These are phyloP conservation scores for Melanogaster broomeanus DNA, from an alignment of 768 basidiomycete species.

Conservation along the genomic window DNA sequence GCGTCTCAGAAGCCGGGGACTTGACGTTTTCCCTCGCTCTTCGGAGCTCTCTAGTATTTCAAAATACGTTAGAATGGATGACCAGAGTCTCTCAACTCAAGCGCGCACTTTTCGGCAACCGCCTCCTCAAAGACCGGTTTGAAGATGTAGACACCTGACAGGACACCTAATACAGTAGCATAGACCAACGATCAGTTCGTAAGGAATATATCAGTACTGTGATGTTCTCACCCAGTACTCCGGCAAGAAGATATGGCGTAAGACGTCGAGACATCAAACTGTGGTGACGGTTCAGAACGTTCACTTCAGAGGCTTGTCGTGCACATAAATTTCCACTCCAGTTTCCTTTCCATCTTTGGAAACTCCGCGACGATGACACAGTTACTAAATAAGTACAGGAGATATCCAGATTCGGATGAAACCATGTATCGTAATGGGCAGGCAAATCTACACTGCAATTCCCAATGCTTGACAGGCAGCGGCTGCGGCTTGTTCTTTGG, in stretches of 20 bases:
- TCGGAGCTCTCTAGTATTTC: slow-evolving; percentile 12
- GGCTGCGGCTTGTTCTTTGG: slow-evolving; percentile 50
- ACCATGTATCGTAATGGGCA: slow-evolving; percentile 7
- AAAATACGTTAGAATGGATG: slow-evolving; percentile 1
- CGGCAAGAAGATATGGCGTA: slow-evolving; percentile 56
- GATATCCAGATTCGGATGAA: not conserved
- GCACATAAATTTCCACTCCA: not conserved
- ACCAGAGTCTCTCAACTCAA: not conserved
- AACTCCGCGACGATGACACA: slow-evolving; percentile 27
- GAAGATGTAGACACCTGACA: slow-evolving; percentile 70
- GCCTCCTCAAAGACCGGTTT: slow-evolving; percentile 43
- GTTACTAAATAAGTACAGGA: not conserved
- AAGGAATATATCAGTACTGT: not conserved
- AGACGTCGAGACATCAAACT: slow-evolving; percentile 38
- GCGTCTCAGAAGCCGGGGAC: not conserved
- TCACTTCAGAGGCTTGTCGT: too few relatives aligned
- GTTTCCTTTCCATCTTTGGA: slow-evolving; percentile 19
- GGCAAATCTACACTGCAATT: slow-evolving; percentile 9
- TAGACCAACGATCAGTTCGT: not conserved
- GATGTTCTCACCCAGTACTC: slow-evolving; percentile 48
- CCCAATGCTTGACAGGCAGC: slow-evolving; percentile 40
- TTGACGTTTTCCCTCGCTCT: not conserved
- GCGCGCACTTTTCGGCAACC: slow-evolving; percentile 13
- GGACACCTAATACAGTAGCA: slow-evolving; percentile 45
- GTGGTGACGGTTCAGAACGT: slow-evolving; percentile 17